Conservation (phyloP, 129 eudicot genomes). For the Artemisia tridentata region DNA sequence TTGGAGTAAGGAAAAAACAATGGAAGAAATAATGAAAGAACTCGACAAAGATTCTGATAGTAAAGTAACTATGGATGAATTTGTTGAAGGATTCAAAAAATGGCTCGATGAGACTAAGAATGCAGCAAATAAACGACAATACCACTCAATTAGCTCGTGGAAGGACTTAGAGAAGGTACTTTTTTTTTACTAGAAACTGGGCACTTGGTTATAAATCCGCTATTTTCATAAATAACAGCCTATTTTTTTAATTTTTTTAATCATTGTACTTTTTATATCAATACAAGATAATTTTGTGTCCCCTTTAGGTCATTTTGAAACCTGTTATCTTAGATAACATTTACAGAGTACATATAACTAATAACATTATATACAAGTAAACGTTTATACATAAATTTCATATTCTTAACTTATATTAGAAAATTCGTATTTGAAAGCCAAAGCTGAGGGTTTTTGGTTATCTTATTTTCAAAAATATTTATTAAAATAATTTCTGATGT, state of each 20-base stretch:
- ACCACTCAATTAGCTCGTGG: constrained; percentile 49
- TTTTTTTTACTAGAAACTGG: background rate
- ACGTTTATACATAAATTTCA: too few species aligned
- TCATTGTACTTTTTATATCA: too few species aligned
- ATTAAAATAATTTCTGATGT: background rate
- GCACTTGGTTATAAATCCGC: background rate
- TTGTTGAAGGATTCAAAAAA: constrained; percentile 46
- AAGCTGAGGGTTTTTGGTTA: background rate
- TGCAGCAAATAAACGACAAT: constrained; percentile 39
- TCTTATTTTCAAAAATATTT: background rate
- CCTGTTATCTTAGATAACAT: too few species aligned
- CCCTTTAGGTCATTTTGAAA: too few species aligned
- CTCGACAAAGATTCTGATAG: constrained; percentile 52
- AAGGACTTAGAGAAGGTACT: constrained; percentile 57
- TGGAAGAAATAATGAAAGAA: constrained; percentile 50
- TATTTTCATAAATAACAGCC: too few species aligned
- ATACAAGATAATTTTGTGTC: too few species aligned
- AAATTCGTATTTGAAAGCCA: too few species aligned
- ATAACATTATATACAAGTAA: too few species aligned
- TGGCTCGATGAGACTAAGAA: constrained; percentile 63
- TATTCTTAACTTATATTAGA: too few species aligned
- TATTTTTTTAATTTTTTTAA: too few species aligned
- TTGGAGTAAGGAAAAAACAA: constrained; percentile 40
- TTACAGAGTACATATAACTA: too few species aligned
- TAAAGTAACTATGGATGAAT: constrained; percentile 54